phyloP scores from a whole-genome alignment of 1,284 basidiomycete genomes.

The Erythrobasidium hasegawianum region DNA sequence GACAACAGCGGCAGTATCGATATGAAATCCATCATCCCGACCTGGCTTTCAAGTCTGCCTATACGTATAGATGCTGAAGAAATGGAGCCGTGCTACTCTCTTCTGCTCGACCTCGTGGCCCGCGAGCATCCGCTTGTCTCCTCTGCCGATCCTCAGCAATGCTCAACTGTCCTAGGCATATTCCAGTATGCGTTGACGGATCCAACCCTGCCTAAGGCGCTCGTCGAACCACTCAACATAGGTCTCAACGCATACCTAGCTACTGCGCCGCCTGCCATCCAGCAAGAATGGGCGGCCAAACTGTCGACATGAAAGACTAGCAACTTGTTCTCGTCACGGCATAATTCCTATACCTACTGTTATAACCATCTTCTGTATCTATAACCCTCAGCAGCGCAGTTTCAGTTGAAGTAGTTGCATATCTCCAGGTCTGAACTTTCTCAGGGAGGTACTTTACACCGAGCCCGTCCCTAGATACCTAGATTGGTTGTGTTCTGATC shows the following conservation, averaged over 20 bases:
- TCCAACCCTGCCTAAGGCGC: background rate
- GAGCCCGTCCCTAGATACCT: too few species aligned
- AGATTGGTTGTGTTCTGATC: too few species aligned
- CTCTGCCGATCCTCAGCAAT: background rate
- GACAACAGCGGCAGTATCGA: background rate
- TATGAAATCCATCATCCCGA: background rate
- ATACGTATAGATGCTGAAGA: conserved; percentile 14
- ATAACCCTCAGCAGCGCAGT: too few species aligned
- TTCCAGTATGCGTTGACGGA: conserved; percentile 8
- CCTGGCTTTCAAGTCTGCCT: conserved; percentile 15
- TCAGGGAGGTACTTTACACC: too few species aligned
- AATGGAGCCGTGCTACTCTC: conserved; percentile 23
- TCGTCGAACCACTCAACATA: background rate
- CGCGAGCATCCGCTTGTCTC: conserved; percentile 18
- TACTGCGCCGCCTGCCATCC: conserved; percentile 4
- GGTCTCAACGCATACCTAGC: conserved; percentile 9
- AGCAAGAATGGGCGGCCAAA: conserved; percentile 6
- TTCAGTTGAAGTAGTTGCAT: too few species aligned
- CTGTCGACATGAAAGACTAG: too few species aligned
- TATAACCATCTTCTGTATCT: too few species aligned
- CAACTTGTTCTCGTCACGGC: too few species aligned
- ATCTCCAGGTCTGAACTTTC: too few species aligned
- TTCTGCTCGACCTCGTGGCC: conserved; percentile 27
- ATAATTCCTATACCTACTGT: too few species aligned
- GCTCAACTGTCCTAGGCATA: background rate